phyloP scores from a whole-genome alignment of 257 asterid genomes.

The Solanum lycopersicoides region DNA sequence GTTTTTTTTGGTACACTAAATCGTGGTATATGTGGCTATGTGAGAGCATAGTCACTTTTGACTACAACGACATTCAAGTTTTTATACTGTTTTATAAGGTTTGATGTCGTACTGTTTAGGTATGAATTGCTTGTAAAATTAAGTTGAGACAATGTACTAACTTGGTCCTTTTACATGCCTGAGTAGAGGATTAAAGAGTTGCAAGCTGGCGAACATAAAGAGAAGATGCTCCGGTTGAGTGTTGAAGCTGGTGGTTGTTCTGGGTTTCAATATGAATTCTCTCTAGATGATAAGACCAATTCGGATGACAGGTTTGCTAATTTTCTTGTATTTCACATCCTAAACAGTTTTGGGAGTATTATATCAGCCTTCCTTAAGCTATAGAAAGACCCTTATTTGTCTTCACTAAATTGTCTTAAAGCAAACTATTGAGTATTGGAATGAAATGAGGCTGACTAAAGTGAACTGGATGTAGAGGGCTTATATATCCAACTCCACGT shows the following conservation, averaged over 20 bases:
- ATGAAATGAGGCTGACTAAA: neutral
- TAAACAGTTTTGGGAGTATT: neutral
- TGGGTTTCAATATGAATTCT: conserved; percentile 85
- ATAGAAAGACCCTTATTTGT: neutral
- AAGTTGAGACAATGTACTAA: neutral
- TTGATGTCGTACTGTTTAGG: neutral
- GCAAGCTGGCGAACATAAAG: conserved; percentile 55
- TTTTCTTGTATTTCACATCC: neutral
- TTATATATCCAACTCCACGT: neutral
- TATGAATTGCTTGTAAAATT: neutral
- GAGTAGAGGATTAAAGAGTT: conserved; percentile 74
- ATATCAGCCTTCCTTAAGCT: neutral
- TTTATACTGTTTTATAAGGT: neutral
- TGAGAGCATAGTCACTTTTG: neutral
- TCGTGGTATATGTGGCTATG: neutral
- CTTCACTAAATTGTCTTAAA: neutral
- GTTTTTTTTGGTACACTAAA: neutral
- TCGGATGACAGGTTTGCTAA: conserved; percentile 64
- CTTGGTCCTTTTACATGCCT: neutral
- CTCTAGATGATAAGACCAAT: conserved; percentile 62
- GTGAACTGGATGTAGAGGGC: neutral
- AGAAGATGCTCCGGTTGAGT: conserved; percentile 76
- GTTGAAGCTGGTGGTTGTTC: conserved; percentile 99
- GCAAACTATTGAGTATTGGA: neutral
- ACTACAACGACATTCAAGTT: neutral